A percentile compares a stretch with the other conserved stretches of the same genome.
Evolutionary conservation across 1,284 basidiomycete species (phyloP).

Genomic region (Tremellales sp.): DNA sequence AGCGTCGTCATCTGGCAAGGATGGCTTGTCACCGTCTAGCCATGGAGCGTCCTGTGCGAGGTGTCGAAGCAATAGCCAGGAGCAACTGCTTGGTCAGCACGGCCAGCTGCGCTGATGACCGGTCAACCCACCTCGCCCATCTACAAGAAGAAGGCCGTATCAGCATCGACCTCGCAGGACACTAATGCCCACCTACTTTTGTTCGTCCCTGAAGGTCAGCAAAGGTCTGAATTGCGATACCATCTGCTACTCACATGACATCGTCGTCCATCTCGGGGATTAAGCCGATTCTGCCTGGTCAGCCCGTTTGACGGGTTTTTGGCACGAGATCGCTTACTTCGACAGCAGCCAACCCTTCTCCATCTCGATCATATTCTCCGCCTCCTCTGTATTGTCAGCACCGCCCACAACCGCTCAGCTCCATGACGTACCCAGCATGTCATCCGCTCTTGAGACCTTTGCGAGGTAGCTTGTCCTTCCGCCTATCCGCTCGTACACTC

Average conservation of each 20-base stretch:
- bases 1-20: constrained; percentile 1
- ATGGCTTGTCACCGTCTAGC: background rate
- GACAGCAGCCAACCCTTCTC: constrained; percentile 75
- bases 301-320: constrained; percentile 3
- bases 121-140: constrained; percentile 23
- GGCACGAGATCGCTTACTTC: constrained; percentile 28
- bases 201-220: constrained; percentile 44
- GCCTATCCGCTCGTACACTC: constrained; percentile 63
- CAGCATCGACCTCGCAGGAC: background rate
- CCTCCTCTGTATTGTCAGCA: constrained; percentile 50
- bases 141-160: constrained; percentile 5
- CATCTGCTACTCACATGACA: constrained; percentile 64
- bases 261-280: constrained; percentile 76
- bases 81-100: constrained; percentile 18
- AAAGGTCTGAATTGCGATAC: background rate
- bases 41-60: constrained; percentile 25
- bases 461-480: constrained; percentile 73
- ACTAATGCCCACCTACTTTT: constrained; percentile 63
- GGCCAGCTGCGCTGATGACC: background rate
- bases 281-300: constrained; percentile 54
- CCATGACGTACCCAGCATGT: constrained; percentile 53
- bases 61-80: constrained; percentile 38
- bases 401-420: background rate
- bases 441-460: constrained; percentile 57
- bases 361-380: constrained; percentile 59